phyloP scores from a whole-genome alignment of 1,284 basidiomycete species.

The Marasmius oreades region DNA sequence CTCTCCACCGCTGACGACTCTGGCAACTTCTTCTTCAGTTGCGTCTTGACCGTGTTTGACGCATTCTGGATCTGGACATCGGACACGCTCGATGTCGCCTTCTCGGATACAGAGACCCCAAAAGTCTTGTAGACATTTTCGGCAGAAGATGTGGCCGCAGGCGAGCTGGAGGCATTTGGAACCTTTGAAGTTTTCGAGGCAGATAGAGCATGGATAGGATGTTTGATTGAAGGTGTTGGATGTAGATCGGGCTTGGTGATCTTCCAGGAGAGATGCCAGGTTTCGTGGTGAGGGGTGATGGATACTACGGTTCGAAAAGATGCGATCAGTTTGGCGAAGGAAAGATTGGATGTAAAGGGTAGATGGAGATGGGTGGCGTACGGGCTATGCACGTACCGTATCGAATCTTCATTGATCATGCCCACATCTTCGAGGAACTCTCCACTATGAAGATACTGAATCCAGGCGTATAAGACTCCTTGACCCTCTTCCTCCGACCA shows the following conservation, averaged over 20 bases:
- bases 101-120: constrained; percentile 74
- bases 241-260: constrained; percentile 44
- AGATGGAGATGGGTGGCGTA: no score
- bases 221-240: constrained; percentile 52
- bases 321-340: not conserved
- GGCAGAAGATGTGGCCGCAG: constrained; percentile 74
- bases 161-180: constrained; percentile 59
- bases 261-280: constrained; percentile 44
- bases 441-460: constrained; percentile 65
- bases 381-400: constrained; percentile 26
- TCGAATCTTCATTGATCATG: constrained; percentile 29
- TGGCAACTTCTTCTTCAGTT: constrained; percentile 65
- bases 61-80: constrained; percentile 71
- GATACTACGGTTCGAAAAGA: constrained; percentile 34
- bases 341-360: not conserved
- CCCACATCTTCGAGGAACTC: constrained; percentile 47
- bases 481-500: constrained; percentile 65
- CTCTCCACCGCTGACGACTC: constrained; percentile 50
- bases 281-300: constrained; percentile 51
- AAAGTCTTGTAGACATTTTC: constrained; percentile 65
- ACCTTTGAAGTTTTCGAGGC: constrained; percentile 68
- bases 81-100: constrained; percentile 65
- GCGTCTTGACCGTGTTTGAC: constrained; percentile 67
- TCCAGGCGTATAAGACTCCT: constrained; percentile 62
- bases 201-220: constrained; percentile 67